Conservation (phyloP, 257 asterid genomes). For the Anisodus tanguticus region DNA sequence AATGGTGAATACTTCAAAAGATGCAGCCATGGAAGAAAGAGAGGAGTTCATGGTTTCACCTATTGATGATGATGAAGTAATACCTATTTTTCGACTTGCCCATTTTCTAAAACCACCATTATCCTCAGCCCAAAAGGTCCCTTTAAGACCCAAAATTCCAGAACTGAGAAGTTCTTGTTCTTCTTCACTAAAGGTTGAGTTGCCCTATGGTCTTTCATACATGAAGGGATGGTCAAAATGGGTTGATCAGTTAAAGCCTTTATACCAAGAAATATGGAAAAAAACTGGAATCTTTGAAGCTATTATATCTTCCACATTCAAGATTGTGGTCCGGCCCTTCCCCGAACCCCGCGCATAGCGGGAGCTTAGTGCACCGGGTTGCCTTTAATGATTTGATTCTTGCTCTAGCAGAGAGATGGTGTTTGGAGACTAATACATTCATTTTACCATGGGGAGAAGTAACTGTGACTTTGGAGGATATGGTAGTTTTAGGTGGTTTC, state of each 20-base stretch:
- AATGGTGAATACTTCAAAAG: conserved; percentile 29
- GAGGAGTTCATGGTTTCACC: conserved; percentile 34
- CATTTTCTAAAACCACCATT: conserved; percentile 41
- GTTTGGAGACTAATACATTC: conserved; percentile 33
- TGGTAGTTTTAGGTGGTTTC: conserved; percentile 44
- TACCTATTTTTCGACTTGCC: conserved; percentile 27
- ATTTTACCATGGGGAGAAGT: conserved; percentile 57
- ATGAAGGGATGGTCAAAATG: conserved; percentile 29
- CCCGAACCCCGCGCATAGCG: too few species aligned
- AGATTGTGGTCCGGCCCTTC: neutral
- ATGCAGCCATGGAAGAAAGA: conserved; percentile 32
- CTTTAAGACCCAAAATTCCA: neutral
- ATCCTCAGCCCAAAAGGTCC: neutral
- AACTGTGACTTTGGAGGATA: conserved; percentile 50
- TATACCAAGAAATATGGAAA: conserved; percentile 35
- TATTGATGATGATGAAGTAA: neutral
- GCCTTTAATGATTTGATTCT: conserved; percentile 26
- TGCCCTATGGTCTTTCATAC: neutral
- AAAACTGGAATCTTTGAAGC: conserved; percentile 44
- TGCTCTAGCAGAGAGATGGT: conserved; percentile 41
- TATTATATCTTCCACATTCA: conserved; percentile 29
- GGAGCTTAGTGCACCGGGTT: too few species aligned
- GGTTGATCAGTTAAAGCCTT: conserved; percentile 27
- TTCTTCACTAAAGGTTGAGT: conserved; percentile 20
- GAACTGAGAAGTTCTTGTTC: neutral